A percentile compares a stretch with the other conserved stretches of the same genome.
These are phyloP conservation scores for Solanum acaule DNA, from an alignment of 257 asterid species.

Conservation along the genomic window DNA sequence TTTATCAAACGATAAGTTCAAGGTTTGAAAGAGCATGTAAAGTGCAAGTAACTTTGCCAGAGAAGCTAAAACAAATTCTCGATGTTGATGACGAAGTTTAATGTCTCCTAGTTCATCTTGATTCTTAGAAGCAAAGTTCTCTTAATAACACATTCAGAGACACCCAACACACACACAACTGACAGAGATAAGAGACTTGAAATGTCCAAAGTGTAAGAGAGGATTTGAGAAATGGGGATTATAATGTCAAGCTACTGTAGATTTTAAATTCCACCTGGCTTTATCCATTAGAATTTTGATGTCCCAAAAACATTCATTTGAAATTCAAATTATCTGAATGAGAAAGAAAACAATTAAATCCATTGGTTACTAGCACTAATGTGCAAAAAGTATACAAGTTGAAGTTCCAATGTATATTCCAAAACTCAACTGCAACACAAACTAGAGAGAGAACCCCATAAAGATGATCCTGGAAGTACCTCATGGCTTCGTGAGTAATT, in stretches of 20 bases:
- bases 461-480: constrained; percentile 21
- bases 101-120: neutral
- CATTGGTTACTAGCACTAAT: neutral
- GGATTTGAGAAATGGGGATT: neutral
- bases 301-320: neutral
- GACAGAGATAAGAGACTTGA: neutral
- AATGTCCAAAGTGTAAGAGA: neutral
- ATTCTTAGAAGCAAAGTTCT: neutral
- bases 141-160: neutral
- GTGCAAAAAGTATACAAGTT: neutral
- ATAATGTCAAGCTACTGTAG: neutral
- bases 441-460: neutral
- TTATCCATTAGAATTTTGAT: neutral
- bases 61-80: neutral
- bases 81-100: neutral
- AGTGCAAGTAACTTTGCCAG: neutral
- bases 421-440: neutral
- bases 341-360: neutral
- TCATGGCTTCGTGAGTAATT: constrained; percentile 73
- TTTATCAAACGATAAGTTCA: neutral
- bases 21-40: neutral
- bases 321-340: neutral
- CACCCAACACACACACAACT: neutral
- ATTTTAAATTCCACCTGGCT: neutral
- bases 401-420: neutral